phyloP scores from a whole-genome alignment of 352 stramenopile species.

The Phytophthora uliginosa region DNA sequence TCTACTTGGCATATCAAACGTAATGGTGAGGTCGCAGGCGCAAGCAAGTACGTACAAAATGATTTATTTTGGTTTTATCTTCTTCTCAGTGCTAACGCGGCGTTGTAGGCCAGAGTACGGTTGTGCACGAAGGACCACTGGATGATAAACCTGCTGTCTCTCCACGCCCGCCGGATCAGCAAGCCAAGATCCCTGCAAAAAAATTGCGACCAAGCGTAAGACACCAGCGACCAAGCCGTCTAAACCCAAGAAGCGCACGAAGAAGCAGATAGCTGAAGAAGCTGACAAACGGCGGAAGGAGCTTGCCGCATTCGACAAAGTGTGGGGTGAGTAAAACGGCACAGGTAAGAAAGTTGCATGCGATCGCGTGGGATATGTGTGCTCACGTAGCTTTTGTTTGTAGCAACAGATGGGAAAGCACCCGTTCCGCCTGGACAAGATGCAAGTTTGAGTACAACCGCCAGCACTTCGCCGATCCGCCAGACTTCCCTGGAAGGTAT shows the following conservation, averaged over 20 bases:
- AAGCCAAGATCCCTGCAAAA: too few species aligned
- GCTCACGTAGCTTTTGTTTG: too few species aligned
- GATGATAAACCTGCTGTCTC: too few species aligned
- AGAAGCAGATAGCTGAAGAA: slow-evolving; percentile 8
- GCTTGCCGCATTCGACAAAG: slow-evolving; percentile 11
- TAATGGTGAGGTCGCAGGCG: not conserved
- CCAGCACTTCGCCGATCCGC: not conserved
- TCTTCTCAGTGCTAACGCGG: too few species aligned
- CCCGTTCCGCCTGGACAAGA: too few species aligned
- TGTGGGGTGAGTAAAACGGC: slow-evolving; percentile 1
- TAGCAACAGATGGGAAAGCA: not conserved
- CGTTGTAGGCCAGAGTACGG: not conserved
- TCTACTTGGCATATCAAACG: not conserved
- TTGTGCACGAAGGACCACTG: not conserved
- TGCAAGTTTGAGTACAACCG: too few species aligned
- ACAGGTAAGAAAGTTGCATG: not conserved
- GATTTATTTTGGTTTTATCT: too few species aligned
- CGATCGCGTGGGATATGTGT: too few species aligned
- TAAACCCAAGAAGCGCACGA: not conserved
- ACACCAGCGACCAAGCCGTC: not conserved
- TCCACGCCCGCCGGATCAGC: not conserved
- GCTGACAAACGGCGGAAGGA: not conserved
- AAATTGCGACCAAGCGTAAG: too few species aligned
- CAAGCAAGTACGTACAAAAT: slow-evolving; percentile 1
- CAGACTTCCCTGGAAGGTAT: too few species aligned